Conservation (phyloP, 2,329 filamentous ascomycete species). For the Blastomyces parvus region DNA sequence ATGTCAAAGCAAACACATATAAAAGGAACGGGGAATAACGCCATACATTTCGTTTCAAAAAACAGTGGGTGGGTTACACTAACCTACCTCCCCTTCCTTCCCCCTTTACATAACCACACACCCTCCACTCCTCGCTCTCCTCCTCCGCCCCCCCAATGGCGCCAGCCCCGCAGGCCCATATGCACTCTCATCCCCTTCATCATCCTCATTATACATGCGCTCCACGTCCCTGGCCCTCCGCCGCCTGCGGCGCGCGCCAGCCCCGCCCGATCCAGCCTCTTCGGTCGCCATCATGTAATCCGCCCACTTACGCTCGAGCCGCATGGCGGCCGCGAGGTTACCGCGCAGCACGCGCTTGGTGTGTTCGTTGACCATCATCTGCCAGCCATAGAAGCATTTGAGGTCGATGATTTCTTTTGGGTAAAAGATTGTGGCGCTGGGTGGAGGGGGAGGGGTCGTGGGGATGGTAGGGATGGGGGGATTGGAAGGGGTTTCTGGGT, state of each 20-base stretch:
- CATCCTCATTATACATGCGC: slow-evolving; percentile 69
- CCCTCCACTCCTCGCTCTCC: slow-evolving; percentile 54
- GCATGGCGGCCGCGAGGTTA: slow-evolving; percentile 61
- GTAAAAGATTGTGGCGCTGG: slow-evolving; percentile 42
- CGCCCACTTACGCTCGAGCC: slow-evolving; percentile 85
- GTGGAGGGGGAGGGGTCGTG: slow-evolving; percentile 19
- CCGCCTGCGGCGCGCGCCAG: slow-evolving; percentile 59
- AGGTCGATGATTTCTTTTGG: slow-evolving; percentile 72
- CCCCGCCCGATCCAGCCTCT: slow-evolving; percentile 57
- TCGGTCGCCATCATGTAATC: slow-evolving; percentile 90
- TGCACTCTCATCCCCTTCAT: slow-evolving; percentile 36
- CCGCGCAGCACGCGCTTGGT: slow-evolving; percentile 73
- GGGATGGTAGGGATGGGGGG: slow-evolving; percentile 17
- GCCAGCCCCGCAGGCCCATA: slow-evolving; percentile 28
- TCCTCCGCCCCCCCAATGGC: slow-evolving; percentile 43
- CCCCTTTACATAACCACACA: slow-evolving; percentile 55
- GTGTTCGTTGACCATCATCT: slow-evolving; percentile 90
- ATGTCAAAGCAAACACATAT: not conserved
- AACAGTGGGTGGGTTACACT: not conserved
- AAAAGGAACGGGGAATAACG: not conserved
- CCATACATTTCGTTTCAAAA: not conserved
- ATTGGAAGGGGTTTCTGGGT: not conserved
- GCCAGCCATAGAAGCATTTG: slow-evolving; percentile 93
- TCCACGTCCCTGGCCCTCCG: slow-evolving; percentile 74
- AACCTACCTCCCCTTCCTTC: not conserved